A percentile compares a stretch with the other conserved stretches of the same genome.
Evolutionary conservation across 2,329 filamentous ascomycete genomes (phyloP).

Genomic region (Colletotrichum sp.): DNA sequence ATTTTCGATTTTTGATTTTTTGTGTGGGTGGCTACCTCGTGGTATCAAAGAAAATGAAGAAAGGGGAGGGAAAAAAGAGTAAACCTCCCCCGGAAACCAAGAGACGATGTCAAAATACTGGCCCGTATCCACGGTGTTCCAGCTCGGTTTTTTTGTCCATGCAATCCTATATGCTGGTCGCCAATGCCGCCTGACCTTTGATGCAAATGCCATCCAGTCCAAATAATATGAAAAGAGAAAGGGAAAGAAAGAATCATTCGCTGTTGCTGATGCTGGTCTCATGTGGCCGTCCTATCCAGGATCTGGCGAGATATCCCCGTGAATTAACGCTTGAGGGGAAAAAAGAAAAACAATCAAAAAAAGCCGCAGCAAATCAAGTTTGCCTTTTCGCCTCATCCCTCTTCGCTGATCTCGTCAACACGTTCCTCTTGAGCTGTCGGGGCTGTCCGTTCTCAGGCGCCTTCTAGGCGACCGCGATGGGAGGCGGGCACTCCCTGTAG

Average conservation of each 20-base stretch:
- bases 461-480: slow-evolving; percentile 23
- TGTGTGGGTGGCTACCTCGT: slow-evolving; percentile 1
- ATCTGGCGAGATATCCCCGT: slow-evolving; percentile 6
- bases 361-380: background rate
- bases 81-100: background rate
- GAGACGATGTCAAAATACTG: background rate
- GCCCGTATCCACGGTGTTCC: slow-evolving; percentile 2
- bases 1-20: background rate
- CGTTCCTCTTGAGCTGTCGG: background rate
- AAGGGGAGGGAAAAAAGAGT: background rate
- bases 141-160: slow-evolving; percentile 7
- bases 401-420: background rate
- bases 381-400: background rate
- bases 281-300: slow-evolving; percentile 17
- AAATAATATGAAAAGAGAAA: background rate
- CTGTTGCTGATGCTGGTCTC: slow-evolving; percentile 22
- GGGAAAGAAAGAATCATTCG: slow-evolving; percentile 7
- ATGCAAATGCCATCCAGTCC: slow-evolving; percentile 13
- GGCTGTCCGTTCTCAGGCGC: background rate
- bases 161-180: slow-evolving; percentile 19
- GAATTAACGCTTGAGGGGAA: slow-evolving; percentile 15
- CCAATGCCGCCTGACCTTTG: slow-evolving; percentile 3
- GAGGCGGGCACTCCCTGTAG: slow-evolving; percentile 47
- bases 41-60: slow-evolving; percentile 12
- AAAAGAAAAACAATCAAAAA: slow-evolving; percentile 1